Base-by-base conservation (phyloP, 345 rosid species). In the Anastatica hierochuntica region DNA sequence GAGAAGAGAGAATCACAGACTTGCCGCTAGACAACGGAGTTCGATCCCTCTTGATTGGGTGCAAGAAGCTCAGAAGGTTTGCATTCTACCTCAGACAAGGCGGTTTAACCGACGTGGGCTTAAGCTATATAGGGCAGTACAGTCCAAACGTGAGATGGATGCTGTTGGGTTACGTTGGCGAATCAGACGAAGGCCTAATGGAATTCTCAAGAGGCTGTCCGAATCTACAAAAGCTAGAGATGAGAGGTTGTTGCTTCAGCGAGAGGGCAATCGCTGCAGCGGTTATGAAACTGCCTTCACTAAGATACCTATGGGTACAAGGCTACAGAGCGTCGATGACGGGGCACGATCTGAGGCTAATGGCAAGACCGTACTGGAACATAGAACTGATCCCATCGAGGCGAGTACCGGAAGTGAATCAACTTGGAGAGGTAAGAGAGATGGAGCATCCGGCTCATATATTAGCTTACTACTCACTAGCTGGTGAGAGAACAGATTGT, bases 301-400 rank as follows among this genome's bases (percentile, higher is more conserved):
- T 92, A 57, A 85, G 98, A 71, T 92, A 85, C 56, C 57, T 92
- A 26, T 92, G 98, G 98, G 94, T 92, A 51, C 97, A 92, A 63
- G 97, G 98, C 0, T 92, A 88, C 35, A 60, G 82, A 76, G 76
- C 63, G 53, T 72, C 90, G 3, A 3, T 48, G 14, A 41, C 63
- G 0, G 82, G 85, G 17, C 79, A 49, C 26, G 95, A 79, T 62
- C 76, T 92, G 21, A 52, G 72, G 63, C 49, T 72, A 30, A 92
- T 92, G 98, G 80, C 74, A 60, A 77, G 97, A 41, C 98, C 98
- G 1, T 83, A 67, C 63, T 92, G 98, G 98, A 92, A 92, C 50
- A 88, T 92, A 0, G 98, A 92, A 74, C 67, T 88, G 63, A 88
- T 88, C 23, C 90, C 83, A 21, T 43, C 86, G 0, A 72, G 95